Percentiles rank a stretch among this genome's conserved stretches.
These are phyloP conservation scores for Geotrichum citri-aurantii DNA, from an alignment of 1,139 yeast species.

Conservation along the genomic window DNA sequence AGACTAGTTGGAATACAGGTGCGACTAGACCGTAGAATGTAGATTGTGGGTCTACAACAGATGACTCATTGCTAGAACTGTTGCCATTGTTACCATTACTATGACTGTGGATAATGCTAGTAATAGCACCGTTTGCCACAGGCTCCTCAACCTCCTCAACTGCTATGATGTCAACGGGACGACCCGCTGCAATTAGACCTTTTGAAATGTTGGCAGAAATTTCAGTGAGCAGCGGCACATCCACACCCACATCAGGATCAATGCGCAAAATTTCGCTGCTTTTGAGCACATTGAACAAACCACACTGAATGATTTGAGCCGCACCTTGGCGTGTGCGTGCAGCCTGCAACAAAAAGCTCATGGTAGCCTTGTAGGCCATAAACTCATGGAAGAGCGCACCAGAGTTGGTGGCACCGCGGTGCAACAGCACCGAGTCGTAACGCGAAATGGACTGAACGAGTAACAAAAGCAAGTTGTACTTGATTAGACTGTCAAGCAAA, in stretches of 20 bases:
- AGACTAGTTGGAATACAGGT: conserved; percentile 71
- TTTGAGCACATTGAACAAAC: conserved; percentile 54
- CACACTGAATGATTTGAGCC: conserved; percentile 66
- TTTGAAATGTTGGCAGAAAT: conserved; percentile 5
- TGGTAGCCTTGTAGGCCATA: conserved; percentile 67
- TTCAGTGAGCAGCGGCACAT: conserved; percentile 28
- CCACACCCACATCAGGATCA: conserved; percentile 79
- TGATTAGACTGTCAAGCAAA: conserved; percentile 55
- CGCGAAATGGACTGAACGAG: conserved; percentile 54
- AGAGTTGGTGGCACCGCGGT: conserved; percentile 13
- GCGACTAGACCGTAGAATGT: conserved; percentile 58
- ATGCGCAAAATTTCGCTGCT: conserved; percentile 53
- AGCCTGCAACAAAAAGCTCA: conserved; percentile 64
- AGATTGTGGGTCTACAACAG: conserved; percentile 20
- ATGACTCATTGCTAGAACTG: neutral
- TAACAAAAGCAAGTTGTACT: conserved; percentile 58
- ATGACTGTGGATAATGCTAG: neutral
- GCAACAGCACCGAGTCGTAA: conserved; percentile 55
- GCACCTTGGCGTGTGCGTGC: conserved; percentile 78
- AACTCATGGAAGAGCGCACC: conserved; percentile 19
- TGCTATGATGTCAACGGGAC: neutral
- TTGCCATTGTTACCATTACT: neutral
- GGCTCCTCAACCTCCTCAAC: neutral
- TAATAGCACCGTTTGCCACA: neutral
- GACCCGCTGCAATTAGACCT: conserved; percentile 6